These are phyloP conservation scores for Aegilops sharonensis DNA, from an alignment of 176 grass and related monocot genomes.

Conservation along the genomic window DNA sequence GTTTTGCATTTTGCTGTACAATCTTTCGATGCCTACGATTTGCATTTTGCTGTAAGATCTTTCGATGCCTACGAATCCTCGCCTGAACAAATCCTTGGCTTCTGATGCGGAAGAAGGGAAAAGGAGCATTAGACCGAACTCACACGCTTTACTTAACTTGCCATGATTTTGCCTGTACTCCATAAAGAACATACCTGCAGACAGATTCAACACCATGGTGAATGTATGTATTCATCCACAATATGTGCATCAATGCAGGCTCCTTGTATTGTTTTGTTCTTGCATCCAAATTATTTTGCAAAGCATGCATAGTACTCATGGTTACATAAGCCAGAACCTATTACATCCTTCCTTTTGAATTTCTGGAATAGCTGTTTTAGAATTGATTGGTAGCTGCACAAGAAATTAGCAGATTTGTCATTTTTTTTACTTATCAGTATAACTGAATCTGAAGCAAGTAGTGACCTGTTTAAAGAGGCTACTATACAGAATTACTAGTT, in stretches of 20 bases:
- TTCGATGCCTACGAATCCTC: constrained; percentile 85
- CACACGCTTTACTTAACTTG: background rate
- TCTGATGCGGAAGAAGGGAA: constrained; percentile 59
- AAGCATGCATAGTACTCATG: constrained; percentile 81
- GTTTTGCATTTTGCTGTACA: too few species aligned
- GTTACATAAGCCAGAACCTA: constrained; percentile 61
- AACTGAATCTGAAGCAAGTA: background rate
- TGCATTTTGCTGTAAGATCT: constrained; percentile 41
- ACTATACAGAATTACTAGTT: background rate
- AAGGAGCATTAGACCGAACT: background rate
- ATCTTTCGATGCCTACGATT: too few species aligned
- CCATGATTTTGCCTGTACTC: background rate
- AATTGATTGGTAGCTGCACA: constrained; percentile 64
- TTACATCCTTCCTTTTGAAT: constrained; percentile 56
- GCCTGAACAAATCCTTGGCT: constrained; percentile 82
- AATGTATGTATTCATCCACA: constrained; percentile 96
- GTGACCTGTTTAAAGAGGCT: background rate
- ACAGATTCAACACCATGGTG: constrained; percentile 86
- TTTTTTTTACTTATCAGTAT: background rate
- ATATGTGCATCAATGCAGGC: constrained; percentile 63
- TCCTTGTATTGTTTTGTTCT: constrained; percentile 92
- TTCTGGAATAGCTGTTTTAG: constrained; percentile 83
- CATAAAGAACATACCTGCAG: constrained; percentile 49
- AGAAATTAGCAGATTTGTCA: background rate
- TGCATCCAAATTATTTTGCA: constrained; percentile 77